Conservation (phyloP, 2,329 filamentous ascomycete species). For the Xylaria sp. region DNA sequence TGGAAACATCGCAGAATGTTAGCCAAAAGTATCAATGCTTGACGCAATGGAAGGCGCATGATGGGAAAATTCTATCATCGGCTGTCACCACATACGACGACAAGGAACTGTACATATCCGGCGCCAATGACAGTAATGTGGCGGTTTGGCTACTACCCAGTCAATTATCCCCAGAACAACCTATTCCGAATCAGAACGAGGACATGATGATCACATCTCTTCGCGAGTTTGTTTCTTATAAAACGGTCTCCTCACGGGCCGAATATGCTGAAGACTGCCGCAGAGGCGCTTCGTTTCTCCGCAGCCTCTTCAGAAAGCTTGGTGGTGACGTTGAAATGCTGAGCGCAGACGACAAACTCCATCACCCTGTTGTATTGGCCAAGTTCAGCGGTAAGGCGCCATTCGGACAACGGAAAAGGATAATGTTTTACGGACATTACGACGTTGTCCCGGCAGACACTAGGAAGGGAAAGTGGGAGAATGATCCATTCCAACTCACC, state of each 20-base stretch:
- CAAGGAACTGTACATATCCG: conserved; percentile 89
- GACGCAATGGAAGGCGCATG: conserved; percentile 82
- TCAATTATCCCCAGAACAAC: conserved; percentile 52
- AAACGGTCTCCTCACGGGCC: conserved; percentile 86
- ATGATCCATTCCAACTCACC: conserved; percentile 88
- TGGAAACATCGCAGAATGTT: conserved; percentile 60
- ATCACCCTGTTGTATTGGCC: conserved; percentile 94
- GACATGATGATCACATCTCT: conserved; percentile 76
- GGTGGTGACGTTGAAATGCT: conserved; percentile 91
- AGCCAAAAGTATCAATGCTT: conserved; percentile 87
- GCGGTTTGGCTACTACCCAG: conserved; percentile 83
- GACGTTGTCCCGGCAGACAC: conserved; percentile 93
- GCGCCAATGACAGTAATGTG: conserved; percentile 90
- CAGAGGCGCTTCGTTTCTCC: conserved; percentile 89
- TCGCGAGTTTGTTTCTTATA: conserved; percentile 88
- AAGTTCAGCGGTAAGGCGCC: conserved; percentile 82
- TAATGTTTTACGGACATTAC: conserved; percentile 98
- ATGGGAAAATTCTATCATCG: conserved; percentile 88
- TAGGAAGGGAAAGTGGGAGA: conserved; percentile 82
- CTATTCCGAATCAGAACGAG: conserved; percentile 53
- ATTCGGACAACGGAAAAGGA: conserved; percentile 77
- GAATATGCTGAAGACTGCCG: conserved; percentile 93
- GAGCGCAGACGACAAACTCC: conserved; percentile 74
- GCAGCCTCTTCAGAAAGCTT: conserved; percentile 89
- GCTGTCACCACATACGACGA: conserved; percentile 75